Conservation (phyloP, 2,329 filamentous ascomycete species). For the Cucurbitaria berberidis region DNA sequence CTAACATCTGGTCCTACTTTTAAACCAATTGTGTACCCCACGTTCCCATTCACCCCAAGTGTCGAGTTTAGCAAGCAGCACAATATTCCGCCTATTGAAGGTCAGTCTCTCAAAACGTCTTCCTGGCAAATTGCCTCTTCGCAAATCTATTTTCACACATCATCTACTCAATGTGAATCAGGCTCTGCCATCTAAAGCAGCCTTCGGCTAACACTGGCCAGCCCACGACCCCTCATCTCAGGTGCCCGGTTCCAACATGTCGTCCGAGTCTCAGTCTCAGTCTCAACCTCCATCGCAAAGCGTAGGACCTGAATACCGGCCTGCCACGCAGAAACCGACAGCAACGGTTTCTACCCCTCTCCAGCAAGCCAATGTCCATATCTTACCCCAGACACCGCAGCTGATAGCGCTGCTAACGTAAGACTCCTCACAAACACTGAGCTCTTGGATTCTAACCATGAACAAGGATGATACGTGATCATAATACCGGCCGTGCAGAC, state of each 20-base stretch:
- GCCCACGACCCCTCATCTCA: slow-evolving; percentile 9
- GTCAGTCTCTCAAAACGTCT: neutral
- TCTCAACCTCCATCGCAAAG: slow-evolving; percentile 59
- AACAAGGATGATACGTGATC: slow-evolving; percentile 89
- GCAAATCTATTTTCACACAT: neutral
- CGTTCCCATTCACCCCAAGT: slow-evolving; percentile 14
- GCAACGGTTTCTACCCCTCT: slow-evolving; percentile 88
- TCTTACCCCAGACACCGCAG: slow-evolving; percentile 91
- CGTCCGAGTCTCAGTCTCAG: slow-evolving; percentile 34
- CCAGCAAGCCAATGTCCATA: slow-evolving; percentile 83
- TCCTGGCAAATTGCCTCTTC: neutral
- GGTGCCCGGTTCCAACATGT: slow-evolving; percentile 26
- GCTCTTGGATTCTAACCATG: slow-evolving; percentile 7
- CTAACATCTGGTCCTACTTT: slow-evolving; percentile 16
- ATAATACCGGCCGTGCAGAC: slow-evolving; percentile 86
- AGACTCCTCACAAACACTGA: slow-evolving; percentile 52
- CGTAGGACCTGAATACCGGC: slow-evolving; percentile 80
- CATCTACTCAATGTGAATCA: neutral
- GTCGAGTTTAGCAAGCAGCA: slow-evolving; percentile 1
- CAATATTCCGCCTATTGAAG: slow-evolving; percentile 1
- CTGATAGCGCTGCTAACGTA: slow-evolving; percentile 97
- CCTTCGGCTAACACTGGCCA: slow-evolving; percentile 3
- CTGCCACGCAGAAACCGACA: slow-evolving; percentile 77
- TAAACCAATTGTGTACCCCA: slow-evolving; percentile 16
- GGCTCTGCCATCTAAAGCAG: neutral